Base-by-base conservation (phyloP, 306 rosid genomes). In the Inga laurina region DNA sequence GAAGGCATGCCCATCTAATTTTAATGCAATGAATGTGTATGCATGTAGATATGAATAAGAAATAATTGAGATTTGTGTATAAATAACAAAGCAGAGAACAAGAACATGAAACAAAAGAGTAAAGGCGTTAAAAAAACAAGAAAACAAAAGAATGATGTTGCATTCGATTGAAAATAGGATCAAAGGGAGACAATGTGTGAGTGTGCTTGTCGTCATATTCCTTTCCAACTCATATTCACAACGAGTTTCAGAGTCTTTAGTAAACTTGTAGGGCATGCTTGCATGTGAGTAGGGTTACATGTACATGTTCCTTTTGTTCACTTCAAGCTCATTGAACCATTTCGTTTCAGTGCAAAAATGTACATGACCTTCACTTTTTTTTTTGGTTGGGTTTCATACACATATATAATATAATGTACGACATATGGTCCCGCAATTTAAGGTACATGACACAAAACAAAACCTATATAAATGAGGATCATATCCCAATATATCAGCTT, bases 201-300 rank as follows among this genome's bases (percentile, higher is more conserved):
- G 34, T 9, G 16, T 71, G 54, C 19, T 70, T 43, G 54, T 71
- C 54, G 10, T 71, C 5, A n/a, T n/a, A 39, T 71, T 43, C 52
- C 3, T 71, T 44, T 71, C 75, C 75, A 71, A 44, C 21, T 71
- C 75, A 43, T 6, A n/a, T 24, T 57, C 22, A n/a, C 22, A 37
- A 11, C 2, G 37, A 61, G 27, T 41, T 76, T 41, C 65, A 57
- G 30, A 57, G 14, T 21, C 65, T 0, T n/a, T 8, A 0, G 22
- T 9, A 12, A 56, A 8, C 62, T 18, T 5, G 64, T 57, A 57
- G 64, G 64, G 64, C 30, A 57, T 57, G 30, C 64, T 22, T 59
- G 67, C 79, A 76, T 76, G 70, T 76, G 80, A 52, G 39, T 64
- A 64, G 70, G 70, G 70, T 6, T 32, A 64, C 41, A 27, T 10